Percentiles rank a stretch among this genome's conserved stretches.
phyloP scores from a whole-genome alignment of 2,329 filamentous ascomycete genomes.

The Aspergillus viridinutans region DNA sequence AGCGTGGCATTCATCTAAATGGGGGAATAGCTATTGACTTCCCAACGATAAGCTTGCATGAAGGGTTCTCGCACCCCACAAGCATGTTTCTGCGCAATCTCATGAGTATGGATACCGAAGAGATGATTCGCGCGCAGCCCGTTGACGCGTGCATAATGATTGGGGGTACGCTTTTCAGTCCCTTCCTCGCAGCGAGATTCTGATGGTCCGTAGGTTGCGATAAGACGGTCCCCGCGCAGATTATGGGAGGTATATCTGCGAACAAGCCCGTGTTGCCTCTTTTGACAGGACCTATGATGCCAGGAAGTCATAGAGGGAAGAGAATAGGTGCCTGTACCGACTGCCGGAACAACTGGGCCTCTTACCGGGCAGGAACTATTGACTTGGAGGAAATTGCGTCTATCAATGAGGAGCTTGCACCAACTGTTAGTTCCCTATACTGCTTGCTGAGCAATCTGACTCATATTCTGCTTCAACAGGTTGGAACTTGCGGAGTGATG shows the following conservation, averaged over 20 bases:
- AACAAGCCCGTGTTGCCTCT: constrained; percentile 67
- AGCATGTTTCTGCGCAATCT: constrained; percentile 72
- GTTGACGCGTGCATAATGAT: constrained; percentile 65
- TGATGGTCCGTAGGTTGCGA: constrained; percentile 57
- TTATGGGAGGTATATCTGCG: constrained; percentile 72
- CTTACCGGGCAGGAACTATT: constrained; percentile 61
- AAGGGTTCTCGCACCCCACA: constrained; percentile 65
- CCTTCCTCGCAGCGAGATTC: background rate
- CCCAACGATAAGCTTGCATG: constrained; percentile 68
- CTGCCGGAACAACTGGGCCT: constrained; percentile 70
- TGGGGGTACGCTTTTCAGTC: constrained; percentile 49
- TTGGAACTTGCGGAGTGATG: constrained; percentile 55
- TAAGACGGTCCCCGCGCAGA: constrained; percentile 68
- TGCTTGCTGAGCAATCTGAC: background rate
- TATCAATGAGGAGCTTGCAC: constrained; percentile 69
- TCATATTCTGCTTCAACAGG: constrained; percentile 14
- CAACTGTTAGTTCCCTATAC: constrained; percentile 50
- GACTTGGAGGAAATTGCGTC: constrained; percentile 68
- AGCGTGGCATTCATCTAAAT: constrained; percentile 62
- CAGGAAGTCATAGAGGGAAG: constrained; percentile 60
- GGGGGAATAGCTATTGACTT: constrained; percentile 69
- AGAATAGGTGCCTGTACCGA: constrained; percentile 71
- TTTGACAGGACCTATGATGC: constrained; percentile 72
- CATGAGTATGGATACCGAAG: constrained; percentile 77
- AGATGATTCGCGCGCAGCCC: constrained; percentile 70